Percentiles rank a stretch among this genome's conserved stretches.
Evolutionary conservation across 768 basidiomycete genomes (phyloP).

Genomic region (Phaffia australis): DNA sequence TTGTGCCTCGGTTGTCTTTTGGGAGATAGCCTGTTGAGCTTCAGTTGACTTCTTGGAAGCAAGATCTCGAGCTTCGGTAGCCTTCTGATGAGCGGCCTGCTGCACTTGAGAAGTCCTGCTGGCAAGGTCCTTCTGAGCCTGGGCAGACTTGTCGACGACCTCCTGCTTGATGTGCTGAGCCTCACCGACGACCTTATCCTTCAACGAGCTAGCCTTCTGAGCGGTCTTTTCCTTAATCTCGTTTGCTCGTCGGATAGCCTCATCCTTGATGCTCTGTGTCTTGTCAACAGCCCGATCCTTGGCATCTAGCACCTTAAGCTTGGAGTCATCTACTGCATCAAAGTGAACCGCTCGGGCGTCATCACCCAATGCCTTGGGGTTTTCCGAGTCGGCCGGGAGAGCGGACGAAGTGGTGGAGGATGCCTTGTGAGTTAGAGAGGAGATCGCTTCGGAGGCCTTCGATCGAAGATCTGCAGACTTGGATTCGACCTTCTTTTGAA

Average conservation of each 20-base stretch:
- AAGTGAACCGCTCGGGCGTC: conserved; percentile 15
- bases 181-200: background rate
- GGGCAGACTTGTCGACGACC: background rate
- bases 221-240: too few relatives aligned
- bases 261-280: conserved; percentile 6
- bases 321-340: conserved; percentile 16
- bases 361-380: conserved; percentile 3
- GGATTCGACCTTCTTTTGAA: conserved; percentile 12
- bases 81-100: background rate
- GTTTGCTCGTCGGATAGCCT: background rate
- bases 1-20: background rate
- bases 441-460: background rate
- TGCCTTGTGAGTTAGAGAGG: background rate
- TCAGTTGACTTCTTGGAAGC: background rate
- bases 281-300: conserved; percentile 12
- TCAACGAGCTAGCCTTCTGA: too few relatives aligned
- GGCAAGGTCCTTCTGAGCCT: background rate
- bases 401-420: background rate
- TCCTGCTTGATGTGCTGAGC: conserved; percentile 5
- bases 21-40: too few relatives aligned
- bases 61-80: conserved; percentile 1
- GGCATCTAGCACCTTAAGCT: conserved; percentile 4
- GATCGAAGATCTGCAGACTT: conserved; percentile 15
- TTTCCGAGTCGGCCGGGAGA: background rate
- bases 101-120: background rate